Conservation (phyloP, 2,329 filamentous ascomycete genomes). For the Aspergillus sp. region DNA sequence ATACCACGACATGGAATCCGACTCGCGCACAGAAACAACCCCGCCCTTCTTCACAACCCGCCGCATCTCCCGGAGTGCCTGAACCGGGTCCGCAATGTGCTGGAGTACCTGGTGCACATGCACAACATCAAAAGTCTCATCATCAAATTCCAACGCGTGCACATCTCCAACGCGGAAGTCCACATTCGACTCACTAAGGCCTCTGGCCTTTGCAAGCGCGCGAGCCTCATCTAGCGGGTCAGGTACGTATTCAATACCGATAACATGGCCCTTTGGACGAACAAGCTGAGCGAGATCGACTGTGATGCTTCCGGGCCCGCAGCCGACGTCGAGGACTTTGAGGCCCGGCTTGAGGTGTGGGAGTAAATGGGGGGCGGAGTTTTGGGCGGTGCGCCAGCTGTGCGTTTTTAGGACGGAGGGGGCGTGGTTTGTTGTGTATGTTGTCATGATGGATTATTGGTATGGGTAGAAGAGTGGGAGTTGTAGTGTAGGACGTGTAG, state of each 20-base stretch:
- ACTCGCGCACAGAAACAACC: slow-evolving; percentile 52
- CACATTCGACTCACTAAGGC: slow-evolving; percentile 30
- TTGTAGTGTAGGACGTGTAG: too few species aligned
- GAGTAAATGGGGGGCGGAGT: slow-evolving; percentile 42
- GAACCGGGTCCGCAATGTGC: slow-evolving; percentile 54
- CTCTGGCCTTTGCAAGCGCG: slow-evolving; percentile 20
- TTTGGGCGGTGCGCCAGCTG: slow-evolving; percentile 34
- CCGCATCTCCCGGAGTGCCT: slow-evolving; percentile 55
- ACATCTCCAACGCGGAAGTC: slow-evolving; percentile 42
- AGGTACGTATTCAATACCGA: slow-evolving; percentile 35
- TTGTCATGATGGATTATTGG: slow-evolving; percentile 12
- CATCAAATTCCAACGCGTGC: slow-evolving; percentile 39
- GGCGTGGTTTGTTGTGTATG: slow-evolving; percentile 43
- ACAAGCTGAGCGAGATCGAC: slow-evolving; percentile 40
- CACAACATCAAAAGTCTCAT: slow-evolving; percentile 59
- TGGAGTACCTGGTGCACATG: slow-evolving; percentile 60
- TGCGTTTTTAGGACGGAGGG: slow-evolving; percentile 42
- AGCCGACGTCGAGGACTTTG: slow-evolving; percentile 47
- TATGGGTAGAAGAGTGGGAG: too few species aligned
- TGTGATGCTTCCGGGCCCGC: slow-evolving; percentile 47
- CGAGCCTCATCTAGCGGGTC: slow-evolving; percentile 37
- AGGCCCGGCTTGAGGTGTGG: slow-evolving; percentile 35
- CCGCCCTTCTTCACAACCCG: slow-evolving; percentile 55
- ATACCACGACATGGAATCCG: slow-evolving; percentile 33
- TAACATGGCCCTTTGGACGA: slow-evolving; percentile 35